phyloP scores from a whole-genome alignment of 1,139 yeast species.

The Kodamaea derodonti region DNA sequence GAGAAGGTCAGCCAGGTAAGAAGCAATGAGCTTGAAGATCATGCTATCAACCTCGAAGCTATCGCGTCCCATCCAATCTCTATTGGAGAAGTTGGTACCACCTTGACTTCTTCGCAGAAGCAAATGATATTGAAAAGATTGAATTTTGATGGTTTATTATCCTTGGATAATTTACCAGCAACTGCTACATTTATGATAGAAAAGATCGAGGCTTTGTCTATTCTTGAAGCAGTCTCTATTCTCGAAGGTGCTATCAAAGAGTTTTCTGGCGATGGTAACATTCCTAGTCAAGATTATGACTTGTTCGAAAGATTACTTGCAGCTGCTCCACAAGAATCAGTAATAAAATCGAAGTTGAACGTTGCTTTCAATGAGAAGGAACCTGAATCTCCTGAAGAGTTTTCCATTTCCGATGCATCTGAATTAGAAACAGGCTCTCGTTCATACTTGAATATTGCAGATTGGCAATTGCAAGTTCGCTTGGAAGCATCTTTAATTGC shows the following conservation, averaged over 20 bases:
- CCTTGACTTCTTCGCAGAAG: slow-evolving; percentile 25
- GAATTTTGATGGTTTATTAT: slow-evolving; percentile 22
- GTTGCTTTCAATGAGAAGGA: slow-evolving; percentile 1
- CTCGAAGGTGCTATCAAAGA: slow-evolving; percentile 16
- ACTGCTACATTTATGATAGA: slow-evolving; percentile 20
- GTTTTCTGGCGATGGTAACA: slow-evolving; percentile 23
- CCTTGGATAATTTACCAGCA: slow-evolving; percentile 32
- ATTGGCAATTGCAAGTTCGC: slow-evolving; percentile 15
- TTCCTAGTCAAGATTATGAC: slow-evolving; percentile 15
- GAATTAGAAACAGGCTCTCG: slow-evolving; percentile 1
- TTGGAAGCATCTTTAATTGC: slow-evolving; percentile 30
- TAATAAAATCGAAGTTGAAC: neutral
- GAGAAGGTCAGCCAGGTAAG: neutral
- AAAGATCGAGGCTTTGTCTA: slow-evolving; percentile 16
- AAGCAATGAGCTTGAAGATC: slow-evolving; percentile 9
- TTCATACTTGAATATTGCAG: slow-evolving; percentile 4
- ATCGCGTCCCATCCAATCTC: slow-evolving; percentile 16
- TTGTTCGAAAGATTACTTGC: slow-evolving; percentile 11
- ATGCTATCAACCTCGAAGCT: slow-evolving; percentile 12
- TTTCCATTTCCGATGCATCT: slow-evolving; percentile 1
- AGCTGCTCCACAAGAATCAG: slow-evolving; percentile 2
- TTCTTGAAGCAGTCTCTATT: slow-evolving; percentile 17
- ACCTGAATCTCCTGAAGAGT: neutral
- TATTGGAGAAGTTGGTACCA: slow-evolving; percentile 24
- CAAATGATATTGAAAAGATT: slow-evolving; percentile 22